Percentiles rank a stretch among this genome's conserved stretches.
Evolutionary conservation across 129 eudicot genomes (phyloP).

Genomic region (Smallanthus sonchifolius): DNA sequence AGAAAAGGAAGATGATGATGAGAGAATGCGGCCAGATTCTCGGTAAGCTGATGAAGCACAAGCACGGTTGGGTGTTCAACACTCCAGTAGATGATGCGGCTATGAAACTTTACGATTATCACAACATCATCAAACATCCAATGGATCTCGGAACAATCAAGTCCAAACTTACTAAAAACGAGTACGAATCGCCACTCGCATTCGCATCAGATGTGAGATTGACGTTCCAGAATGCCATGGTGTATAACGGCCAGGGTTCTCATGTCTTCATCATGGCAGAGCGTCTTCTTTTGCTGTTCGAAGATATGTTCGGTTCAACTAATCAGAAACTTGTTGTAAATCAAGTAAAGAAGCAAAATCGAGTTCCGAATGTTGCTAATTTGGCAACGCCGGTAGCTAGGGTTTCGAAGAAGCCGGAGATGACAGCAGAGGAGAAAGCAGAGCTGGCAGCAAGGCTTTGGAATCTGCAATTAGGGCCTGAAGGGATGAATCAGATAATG

Average conservation of each 20-base stretch:
- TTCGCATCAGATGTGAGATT: slow-evolving; percentile 61
- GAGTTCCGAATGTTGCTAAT: neutral
- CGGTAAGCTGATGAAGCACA: slow-evolving; percentile 42
- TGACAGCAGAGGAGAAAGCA: slow-evolving; percentile 40
- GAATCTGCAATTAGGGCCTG: slow-evolving; percentile 23
- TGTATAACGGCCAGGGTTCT: slow-evolving; percentile 49
- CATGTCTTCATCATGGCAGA: slow-evolving; percentile 39
- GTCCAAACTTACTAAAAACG: slow-evolving; percentile 26
- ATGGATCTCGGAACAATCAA: slow-evolving; percentile 71
- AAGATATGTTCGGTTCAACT: slow-evolving; percentile 26
- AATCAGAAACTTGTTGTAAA: slow-evolving; percentile 9
- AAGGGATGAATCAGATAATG: slow-evolving; percentile 26
- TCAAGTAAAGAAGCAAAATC: slow-evolving; percentile 1
- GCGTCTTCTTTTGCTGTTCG: slow-evolving; percentile 22
- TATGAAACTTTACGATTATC: slow-evolving; percentile 45
- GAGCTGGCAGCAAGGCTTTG: slow-evolving; percentile 23
- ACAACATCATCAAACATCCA: slow-evolving; percentile 34
- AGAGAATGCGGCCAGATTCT: slow-evolving; percentile 40
- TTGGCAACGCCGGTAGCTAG: neutral
- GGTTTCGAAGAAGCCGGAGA: slow-evolving; percentile 17
- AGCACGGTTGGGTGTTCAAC: slow-evolving; percentile 47
- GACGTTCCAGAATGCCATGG: slow-evolving; percentile 58
- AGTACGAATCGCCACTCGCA: slow-evolving; percentile 31
- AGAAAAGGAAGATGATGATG: slow-evolving; percentile 32
- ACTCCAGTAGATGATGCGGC: slow-evolving; percentile 46